Evolutionary conservation across 2,329 filamentous ascomycete species (phyloP).

Genomic region (Emericellopsis atlantica): DNA sequence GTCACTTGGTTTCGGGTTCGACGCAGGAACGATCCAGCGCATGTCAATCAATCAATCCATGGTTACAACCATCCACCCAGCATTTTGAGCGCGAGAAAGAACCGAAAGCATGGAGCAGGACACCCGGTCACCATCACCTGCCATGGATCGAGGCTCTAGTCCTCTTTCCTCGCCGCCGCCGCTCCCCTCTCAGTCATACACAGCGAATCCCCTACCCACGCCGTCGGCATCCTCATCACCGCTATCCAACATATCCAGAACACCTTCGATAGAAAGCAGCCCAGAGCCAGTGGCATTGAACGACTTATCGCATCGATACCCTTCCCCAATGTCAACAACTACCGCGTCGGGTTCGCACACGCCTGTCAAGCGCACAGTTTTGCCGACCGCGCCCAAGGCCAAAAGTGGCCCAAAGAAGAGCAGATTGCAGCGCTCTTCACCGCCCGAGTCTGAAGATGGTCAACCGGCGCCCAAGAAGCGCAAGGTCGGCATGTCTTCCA

Average conservation of each 20-base stretch:
- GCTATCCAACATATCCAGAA: slow-evolving; percentile 38
- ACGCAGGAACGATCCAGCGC: no score
- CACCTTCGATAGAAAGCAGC: slow-evolving; percentile 18
- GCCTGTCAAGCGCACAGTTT: slow-evolving; percentile 30
- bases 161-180: neutral
- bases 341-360: slow-evolving; percentile 35
- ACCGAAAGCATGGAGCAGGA: no score
- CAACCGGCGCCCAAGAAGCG: slow-evolving; percentile 66
- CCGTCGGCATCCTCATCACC: slow-evolving; percentile 31
- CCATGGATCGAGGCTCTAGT: neutral
- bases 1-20: no score
- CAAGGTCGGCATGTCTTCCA: slow-evolving; percentile 36
- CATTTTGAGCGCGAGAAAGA: no score
- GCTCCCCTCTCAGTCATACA: neutral
- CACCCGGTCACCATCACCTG: no score
- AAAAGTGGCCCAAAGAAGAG: no score
- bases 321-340: slow-evolving; percentile 33
- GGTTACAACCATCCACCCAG: no score
- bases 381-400: neutral
- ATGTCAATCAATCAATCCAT: no score
- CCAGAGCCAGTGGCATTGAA: slow-evolving; percentile 9
- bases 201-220: neutral
- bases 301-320: slow-evolving; percentile 32
- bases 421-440: slow-evolving; percentile 5
- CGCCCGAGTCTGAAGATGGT: slow-evolving; percentile 30